Conservation (phyloP, 306 rosid species). For the Nissolia schottii region DNA sequence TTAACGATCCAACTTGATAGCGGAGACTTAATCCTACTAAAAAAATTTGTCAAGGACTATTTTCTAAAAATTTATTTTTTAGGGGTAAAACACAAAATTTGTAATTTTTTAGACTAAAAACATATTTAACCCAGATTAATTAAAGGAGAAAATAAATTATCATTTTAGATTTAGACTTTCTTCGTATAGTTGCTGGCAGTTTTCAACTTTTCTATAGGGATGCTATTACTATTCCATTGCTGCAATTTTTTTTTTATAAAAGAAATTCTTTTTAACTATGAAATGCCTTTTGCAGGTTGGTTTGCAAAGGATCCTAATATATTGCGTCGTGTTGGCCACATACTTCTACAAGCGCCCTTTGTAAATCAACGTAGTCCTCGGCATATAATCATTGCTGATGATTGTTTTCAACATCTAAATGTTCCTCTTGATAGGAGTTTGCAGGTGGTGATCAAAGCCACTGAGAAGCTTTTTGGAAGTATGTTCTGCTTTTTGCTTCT, state of each 20-base stretch:
- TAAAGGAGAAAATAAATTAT: not conserved
- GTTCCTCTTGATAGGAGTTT: slow-evolving; percentile 69
- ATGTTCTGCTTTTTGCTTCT: slow-evolving; percentile 33
- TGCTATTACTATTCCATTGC: not conserved
- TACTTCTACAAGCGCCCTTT: slow-evolving; percentile 75
- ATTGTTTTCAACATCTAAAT: slow-evolving; percentile 75
- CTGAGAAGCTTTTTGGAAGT: slow-evolving; percentile 91
- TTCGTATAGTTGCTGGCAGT: not conserved
- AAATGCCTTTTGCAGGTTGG: slow-evolving; percentile 61
- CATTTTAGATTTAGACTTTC: not conserved
- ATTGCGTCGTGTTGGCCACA: slow-evolving; percentile 76
- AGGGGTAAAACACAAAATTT: too few relatives aligned
- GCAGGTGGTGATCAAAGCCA: slow-evolving; percentile 74
- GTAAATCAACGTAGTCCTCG: slow-evolving; percentile 66
- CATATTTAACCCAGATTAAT: not conserved
- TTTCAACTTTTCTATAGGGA: not conserved
- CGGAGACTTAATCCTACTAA: too few relatives aligned
- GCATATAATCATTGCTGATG: slow-evolving; percentile 77
- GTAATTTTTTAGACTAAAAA: too few relatives aligned
- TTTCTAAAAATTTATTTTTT: too few relatives aligned
- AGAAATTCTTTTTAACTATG: slow-evolving; percentile 1
- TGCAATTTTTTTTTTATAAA: slow-evolving; percentile 3
- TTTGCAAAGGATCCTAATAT: slow-evolving; percentile 81
- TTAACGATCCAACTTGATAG: too few relatives aligned
- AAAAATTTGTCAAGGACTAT: too few relatives aligned